phyloP scores from a whole-genome alignment of 2,329 filamentous ascomycete species.

The Aspergillus puulaauensis region DNA sequence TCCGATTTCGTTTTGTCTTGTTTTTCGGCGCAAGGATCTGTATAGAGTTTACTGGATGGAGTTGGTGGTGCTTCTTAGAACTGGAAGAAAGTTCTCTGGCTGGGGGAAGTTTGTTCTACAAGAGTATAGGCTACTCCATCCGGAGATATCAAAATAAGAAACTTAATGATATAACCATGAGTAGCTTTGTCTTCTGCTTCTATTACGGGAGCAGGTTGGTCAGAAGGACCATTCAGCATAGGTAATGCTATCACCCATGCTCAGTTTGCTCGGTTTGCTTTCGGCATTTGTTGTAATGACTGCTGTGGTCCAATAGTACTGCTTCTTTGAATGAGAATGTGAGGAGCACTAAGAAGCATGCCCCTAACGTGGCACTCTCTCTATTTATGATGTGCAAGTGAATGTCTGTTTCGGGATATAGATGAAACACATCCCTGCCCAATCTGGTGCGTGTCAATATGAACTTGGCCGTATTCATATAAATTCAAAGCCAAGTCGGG shows the following conservation, averaged over 20 bases:
- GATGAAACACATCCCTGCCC: background rate
- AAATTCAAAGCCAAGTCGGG: background rate
- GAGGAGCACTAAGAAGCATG: background rate
- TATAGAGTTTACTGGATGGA: background rate
- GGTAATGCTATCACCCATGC: background rate
- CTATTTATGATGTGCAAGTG: background rate
- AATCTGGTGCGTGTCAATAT: constrained; percentile 2
- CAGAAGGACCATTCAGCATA: no score
- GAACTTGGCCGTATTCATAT: background rate
- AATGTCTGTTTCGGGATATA: background rate
- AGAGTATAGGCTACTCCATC: background rate
- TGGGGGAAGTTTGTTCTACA: background rate
- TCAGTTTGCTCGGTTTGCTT: background rate
- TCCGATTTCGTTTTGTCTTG: background rate
- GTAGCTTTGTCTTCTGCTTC: background rate
- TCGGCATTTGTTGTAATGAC: background rate
- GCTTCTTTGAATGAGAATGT: background rate
- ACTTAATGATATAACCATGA: background rate
- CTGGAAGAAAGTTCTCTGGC: background rate
- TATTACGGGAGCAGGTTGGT: no score
- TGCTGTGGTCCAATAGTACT: background rate
- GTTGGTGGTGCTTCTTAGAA: background rate
- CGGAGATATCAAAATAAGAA: background rate
- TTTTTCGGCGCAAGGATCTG: constrained; percentile 2
- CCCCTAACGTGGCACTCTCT: background rate